These are phyloP conservation scores for Alternaria triticimaculans DNA, from an alignment of 2,329 filamentous ascomycete genomes.

Conservation along the genomic window DNA sequence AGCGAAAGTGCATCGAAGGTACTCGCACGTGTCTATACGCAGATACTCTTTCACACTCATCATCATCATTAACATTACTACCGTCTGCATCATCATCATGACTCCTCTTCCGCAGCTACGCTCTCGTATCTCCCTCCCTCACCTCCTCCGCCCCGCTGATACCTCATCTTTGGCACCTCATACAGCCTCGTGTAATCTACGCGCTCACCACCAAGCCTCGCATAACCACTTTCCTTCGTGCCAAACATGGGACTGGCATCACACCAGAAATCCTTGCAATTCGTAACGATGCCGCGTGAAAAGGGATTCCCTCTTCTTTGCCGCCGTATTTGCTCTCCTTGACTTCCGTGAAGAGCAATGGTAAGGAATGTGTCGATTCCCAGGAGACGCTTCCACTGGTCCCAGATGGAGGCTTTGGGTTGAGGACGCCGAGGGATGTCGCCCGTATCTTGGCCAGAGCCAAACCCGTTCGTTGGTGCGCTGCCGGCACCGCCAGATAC, in stretches of 20 bases:
- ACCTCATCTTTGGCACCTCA: constrained; percentile 78
- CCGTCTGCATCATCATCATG: constrained; percentile 11
- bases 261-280: constrained; percentile 97
- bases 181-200: constrained; percentile 92
- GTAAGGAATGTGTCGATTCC: constrained; percentile 94
- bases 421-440: constrained; percentile 48
- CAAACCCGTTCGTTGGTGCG: constrained; percentile 61
- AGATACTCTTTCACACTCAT: background rate
- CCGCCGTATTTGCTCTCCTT: constrained; percentile 49
- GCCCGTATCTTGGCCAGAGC: constrained; percentile 64
- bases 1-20: background rate
- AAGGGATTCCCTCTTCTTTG: constrained; percentile 76
- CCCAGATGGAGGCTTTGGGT: constrained; percentile 71
- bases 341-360: constrained; percentile 78
- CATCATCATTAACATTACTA: constrained; percentile 8
- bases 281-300: constrained; percentile 79
- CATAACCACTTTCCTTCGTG: constrained; percentile 73
- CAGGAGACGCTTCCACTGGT: constrained; percentile 82
- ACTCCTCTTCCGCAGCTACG: constrained; percentile 52
- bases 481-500: constrained; percentile 38
- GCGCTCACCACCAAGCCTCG: constrained; percentile 75
- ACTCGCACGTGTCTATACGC: background rate
- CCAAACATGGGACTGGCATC: constrained; percentile 85
- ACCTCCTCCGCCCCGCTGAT: constrained; percentile 47
- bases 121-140: constrained; percentile 64